Base-by-base conservation (phyloP, 2,329 filamentous ascomycete species). In the Colletotrichum nymphaeae region DNA sequence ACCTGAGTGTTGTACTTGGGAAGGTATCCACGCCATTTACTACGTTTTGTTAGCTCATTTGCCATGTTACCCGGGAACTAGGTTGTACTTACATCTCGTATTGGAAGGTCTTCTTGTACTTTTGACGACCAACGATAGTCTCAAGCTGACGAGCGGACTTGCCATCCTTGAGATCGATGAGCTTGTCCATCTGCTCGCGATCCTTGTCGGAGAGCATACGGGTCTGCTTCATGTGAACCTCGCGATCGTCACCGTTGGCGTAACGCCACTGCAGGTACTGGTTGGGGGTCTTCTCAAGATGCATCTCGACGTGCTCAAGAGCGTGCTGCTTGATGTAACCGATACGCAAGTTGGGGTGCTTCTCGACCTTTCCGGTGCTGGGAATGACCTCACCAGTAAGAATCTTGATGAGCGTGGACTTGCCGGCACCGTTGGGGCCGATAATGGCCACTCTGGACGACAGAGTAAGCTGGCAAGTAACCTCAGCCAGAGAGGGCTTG, bases 271-370 rank as follows among this genome's bases (percentile, higher is more conserved):
- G 97, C 42, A 99, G 90, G 81, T 99, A 99, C 85, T 99, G 97
- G 83, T 98, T 98, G 53, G 97, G 97, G 0, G 97, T 99, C 91
- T 99, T 99, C 85, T 99, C 97, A 78, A 98, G 88, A 81, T 99
- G 97, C 96, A 98, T 98, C 86, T 99, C 96, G 12, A 99, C 97
- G 90, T 99, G 97, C 88, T 99, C 97, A 14, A 99, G 89, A 57
- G 97, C 97, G 84, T 99, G 97, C 87, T 99, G 97, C 88, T 98
- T 98, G 87, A 99, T 98, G 88, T 99, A 99, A 67, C 97, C 97
- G 79, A 99, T 98, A 88, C 97, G 95, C 80, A 99, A 86, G 83
- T 99, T 99, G 77, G 97, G 97, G 83, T 99, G 97, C 88, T 98
- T 98, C 88, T 98, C 95, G 28, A 99, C 97, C 81, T 92, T 94